Conservation (phyloP, 805 yeast species). For the Cyberlindnera galapagoensis region DNA sequence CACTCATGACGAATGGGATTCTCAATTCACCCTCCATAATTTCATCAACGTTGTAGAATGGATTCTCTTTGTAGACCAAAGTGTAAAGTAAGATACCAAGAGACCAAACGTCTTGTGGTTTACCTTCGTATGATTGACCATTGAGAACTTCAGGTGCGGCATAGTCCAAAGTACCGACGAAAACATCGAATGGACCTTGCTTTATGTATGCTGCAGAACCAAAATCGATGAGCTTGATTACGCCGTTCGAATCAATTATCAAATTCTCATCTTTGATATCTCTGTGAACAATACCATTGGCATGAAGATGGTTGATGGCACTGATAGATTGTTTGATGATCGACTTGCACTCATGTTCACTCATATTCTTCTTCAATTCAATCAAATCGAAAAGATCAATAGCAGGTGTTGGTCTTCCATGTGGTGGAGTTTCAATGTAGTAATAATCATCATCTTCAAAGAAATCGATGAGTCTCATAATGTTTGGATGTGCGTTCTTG, state of each 20-base stretch:
- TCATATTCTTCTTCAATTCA: constrained; percentile 77
- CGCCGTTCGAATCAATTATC: constrained; percentile 76
- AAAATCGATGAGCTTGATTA: constrained; percentile 83
- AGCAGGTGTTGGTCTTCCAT: constrained; percentile 78
- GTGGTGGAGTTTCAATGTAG: constrained; percentile 87
- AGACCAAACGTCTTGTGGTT: constrained; percentile 97
- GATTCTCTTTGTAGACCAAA: constrained; percentile 86
- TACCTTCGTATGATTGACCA: constrained; percentile 87
- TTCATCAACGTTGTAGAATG: constrained; percentile 92
- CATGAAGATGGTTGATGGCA: constrained; percentile 77
- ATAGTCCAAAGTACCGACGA: constrained; percentile 95
- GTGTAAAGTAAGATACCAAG: constrained; percentile 88
- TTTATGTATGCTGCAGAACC: constrained; percentile 90
- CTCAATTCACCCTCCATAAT: constrained; percentile 85
- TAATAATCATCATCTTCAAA: constrained; percentile 89
- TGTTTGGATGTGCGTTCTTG: constrained; percentile 77
- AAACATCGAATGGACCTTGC: constrained; percentile 94
- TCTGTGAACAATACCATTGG: constrained; percentile 83
- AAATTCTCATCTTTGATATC: constrained; percentile 95
- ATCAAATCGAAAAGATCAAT: constrained; percentile 90
- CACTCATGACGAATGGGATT: constrained; percentile 58
- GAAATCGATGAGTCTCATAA: constrained; percentile 78
- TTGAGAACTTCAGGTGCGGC: constrained; percentile 95
- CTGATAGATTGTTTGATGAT: constrained; percentile 75
- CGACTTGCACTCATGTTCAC: constrained; percentile 68